Base-by-base conservation (phyloP, 306 rosid species). In the Glycine latifolia region DNA sequence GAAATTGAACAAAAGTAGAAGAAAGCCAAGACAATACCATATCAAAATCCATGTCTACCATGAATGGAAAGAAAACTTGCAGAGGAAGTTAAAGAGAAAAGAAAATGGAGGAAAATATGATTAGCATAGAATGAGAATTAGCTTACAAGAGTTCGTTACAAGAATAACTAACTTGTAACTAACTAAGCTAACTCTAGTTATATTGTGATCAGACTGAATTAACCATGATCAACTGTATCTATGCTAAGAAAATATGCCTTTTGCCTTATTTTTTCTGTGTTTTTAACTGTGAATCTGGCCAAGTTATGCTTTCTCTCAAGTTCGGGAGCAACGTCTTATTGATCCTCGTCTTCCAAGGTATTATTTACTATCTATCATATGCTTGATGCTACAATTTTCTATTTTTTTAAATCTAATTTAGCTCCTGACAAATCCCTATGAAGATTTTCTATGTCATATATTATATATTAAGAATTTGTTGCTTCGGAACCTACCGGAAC, bases 261-360 rank as follows among this genome's bases (percentile, higher is more conserved):
- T 12, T 52, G 56, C 71, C 53, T 76, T 71, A 48, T n/a, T n/a
- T 54, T 66, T 14, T 10, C 3, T 2, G 39, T 59, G 80, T 73
- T 31, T 62, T 56, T 76, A 68, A 3, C 37, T 35, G 37, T 35
- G 37, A 41, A 37, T 44, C 16, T 53, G 49, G 50, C 55, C 31
- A 67, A 72, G 16, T 47, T 39, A 68, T 63, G 59, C 11, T 5
- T 52, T 67, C 61, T 63, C 17, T 62, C 26, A 20, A 20, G 26
- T 20, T 53, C 89, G 94, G 3, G 90, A 95, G 79, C 90, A 81
- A 67, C 97, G 98, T 50, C 89, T 95, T 62, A 89, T 84, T 55
- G 92, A 95, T 79, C 96, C 99, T 11, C 89, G 83, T 73, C 92
- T 95, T 85, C 99, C 98, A 39, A 88, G 98, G 99, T 93, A 81